Evolutionary conservation across 352 stramenopile species (phyloP).

Genomic region (Globisporangium acanthophoron): DNA sequence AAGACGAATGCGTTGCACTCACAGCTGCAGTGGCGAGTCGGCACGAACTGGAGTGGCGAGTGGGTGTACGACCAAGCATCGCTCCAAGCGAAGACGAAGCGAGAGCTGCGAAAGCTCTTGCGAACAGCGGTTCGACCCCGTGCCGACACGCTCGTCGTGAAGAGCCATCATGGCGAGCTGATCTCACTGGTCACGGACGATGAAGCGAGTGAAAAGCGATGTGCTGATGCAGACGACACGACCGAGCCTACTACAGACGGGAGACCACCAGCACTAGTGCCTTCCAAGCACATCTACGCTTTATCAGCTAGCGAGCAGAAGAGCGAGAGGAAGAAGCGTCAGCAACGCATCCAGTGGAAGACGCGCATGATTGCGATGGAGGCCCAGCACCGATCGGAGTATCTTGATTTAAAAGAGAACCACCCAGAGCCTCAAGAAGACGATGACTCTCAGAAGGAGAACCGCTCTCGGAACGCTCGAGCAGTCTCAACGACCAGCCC

Average conservation of each 20-base stretch:
- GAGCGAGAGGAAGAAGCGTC: conserved; percentile 12
- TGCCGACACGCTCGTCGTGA: conserved; percentile 28
- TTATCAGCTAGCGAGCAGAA: conserved; percentile 24
- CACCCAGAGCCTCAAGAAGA: background rate
- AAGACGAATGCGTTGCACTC: conserved; percentile 22
- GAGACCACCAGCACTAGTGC: background rate
- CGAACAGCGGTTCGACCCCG: conserved; percentile 23
- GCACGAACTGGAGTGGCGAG: conserved; percentile 54
- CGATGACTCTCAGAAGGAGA: background rate
- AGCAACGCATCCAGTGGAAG: conserved; percentile 35
- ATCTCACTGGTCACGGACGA: conserved; percentile 23
- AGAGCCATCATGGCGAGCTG: conserved; percentile 43
- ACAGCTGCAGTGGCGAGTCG: conserved; percentile 36
- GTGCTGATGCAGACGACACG: background rate
- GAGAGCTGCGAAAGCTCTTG: conserved; percentile 30
- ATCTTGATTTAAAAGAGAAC: background rate
- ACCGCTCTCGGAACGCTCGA: background rate
- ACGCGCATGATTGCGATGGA: conserved; percentile 58
- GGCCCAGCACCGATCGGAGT: conserved; percentile 30
- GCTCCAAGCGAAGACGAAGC: conserved; percentile 30
- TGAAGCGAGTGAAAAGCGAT: background rate
- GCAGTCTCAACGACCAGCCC: background rate
- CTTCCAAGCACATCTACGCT: conserved; percentile 14
- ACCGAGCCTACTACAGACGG: background rate
- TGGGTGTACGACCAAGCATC: conserved; percentile 47